Evolutionary conservation across 2,329 filamentous ascomycete species (phyloP).

Genomic region (Alternaria arborescens): DNA sequence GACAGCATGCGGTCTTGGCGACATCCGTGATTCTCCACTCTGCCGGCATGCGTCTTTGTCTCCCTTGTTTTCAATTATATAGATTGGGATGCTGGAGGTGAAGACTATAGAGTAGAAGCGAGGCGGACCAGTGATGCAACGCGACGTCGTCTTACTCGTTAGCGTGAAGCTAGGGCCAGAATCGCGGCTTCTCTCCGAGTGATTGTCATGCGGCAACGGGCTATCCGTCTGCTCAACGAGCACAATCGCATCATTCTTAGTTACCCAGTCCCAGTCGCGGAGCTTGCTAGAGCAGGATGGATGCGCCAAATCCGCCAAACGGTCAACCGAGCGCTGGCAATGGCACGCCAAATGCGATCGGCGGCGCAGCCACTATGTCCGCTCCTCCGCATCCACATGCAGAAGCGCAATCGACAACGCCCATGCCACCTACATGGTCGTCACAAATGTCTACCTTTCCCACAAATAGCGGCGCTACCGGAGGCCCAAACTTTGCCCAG

Average conservation of each 20-base stretch:
- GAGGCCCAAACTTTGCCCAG: constrained; percentile 36
- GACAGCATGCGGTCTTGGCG: neutral
- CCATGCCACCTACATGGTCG: constrained; percentile 37
- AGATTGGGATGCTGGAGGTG: too few relatives aligned
- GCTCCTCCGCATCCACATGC: constrained; percentile 20
- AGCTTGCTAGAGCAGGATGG: constrained; percentile 25
- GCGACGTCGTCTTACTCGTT: constrained; percentile 3
- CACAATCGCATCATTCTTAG: constrained; percentile 12
- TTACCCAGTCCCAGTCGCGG: constrained; percentile 23
- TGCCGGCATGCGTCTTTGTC: neutral
- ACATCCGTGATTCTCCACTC: neutral
- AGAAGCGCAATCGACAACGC: constrained; percentile 22
- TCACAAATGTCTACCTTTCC: constrained; percentile 39
- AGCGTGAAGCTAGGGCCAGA: constrained; percentile 16
- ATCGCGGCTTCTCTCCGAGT: constrained; percentile 5
- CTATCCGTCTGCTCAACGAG: neutral
- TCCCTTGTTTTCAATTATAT: neutral
- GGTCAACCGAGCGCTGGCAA: constrained; percentile 24
- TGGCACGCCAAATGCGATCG: constrained; percentile 25
- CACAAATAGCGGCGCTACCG: constrained; percentile 20
- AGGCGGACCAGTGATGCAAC: constrained; percentile 7
- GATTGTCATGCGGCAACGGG: constrained; percentile 4
- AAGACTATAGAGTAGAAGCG: neutral
- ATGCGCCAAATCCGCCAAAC: constrained; percentile 19
- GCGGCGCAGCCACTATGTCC: constrained; percentile 31